Conservation (phyloP, 2,329 filamentous ascomycete genomes). For the Zasmidium citrigriseum region DNA sequence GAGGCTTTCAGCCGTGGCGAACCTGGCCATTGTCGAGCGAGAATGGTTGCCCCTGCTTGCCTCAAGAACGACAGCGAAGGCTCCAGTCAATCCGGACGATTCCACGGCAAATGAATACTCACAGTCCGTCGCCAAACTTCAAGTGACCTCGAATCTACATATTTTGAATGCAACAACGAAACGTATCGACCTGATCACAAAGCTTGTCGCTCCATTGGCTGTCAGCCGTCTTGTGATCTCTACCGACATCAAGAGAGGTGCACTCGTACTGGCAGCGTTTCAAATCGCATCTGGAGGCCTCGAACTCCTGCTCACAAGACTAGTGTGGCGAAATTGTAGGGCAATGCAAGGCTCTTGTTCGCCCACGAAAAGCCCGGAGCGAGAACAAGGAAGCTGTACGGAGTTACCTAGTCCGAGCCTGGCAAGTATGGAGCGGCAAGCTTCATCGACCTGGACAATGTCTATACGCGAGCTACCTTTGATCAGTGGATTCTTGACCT, state of each 20-base stretch:
- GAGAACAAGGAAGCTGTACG: too few species aligned
- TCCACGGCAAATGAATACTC: background rate
- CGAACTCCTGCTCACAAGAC: slow-evolving; percentile 1
- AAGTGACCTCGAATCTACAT: background rate
- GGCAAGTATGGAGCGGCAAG: background rate
- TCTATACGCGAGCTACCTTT: background rate
- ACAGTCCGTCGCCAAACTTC: too few species aligned
- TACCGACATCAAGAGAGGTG: background rate
- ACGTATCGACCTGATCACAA: slow-evolving; percentile 9
- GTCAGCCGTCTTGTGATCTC: background rate
- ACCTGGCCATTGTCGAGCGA: slow-evolving; percentile 6
- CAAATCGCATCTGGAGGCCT: background rate
- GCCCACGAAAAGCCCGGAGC: too few species aligned
- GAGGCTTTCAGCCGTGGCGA: slow-evolving; percentile 8
- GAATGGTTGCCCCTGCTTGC: slow-evolving; percentile 8
- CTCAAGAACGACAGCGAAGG: background rate
- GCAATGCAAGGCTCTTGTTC: too few species aligned
- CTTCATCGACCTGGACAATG: too few species aligned
- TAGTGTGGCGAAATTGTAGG: background rate
- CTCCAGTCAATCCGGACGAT: background rate
- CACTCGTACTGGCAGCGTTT: background rate
- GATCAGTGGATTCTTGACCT: background rate
- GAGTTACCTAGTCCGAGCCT: too few species aligned
- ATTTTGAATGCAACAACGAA: slow-evolving; percentile 7
- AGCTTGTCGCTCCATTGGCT: slow-evolving; percentile 8